These are phyloP conservation scores for Pseudocercospora vitis DNA, from an alignment of 2,329 filamentous ascomycete genomes.

Conservation along the genomic window DNA sequence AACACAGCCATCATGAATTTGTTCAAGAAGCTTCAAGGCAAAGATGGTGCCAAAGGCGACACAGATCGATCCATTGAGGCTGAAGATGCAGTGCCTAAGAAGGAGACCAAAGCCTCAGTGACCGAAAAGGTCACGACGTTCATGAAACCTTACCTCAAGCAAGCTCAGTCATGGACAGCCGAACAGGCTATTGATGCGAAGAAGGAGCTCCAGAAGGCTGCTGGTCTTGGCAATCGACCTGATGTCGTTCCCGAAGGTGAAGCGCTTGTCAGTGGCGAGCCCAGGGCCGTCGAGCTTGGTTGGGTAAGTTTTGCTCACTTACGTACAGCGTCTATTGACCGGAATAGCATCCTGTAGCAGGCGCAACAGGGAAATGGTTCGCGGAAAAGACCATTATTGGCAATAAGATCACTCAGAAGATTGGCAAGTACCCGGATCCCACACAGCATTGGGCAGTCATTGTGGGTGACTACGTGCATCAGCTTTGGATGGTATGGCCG, in stretches of 20 bases:
- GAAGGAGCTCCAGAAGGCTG: slow-evolving; percentile 15
- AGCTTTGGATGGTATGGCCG: slow-evolving; percentile 24
- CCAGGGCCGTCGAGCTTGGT: slow-evolving; percentile 16
- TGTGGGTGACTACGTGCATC: slow-evolving; percentile 24
- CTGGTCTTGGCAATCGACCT: slow-evolving; percentile 17
- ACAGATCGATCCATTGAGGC: slow-evolving; percentile 3
- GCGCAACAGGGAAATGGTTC: slow-evolving; percentile 21
- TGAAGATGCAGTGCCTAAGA: slow-evolving; percentile 5
- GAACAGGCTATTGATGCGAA: slow-evolving; percentile 20
- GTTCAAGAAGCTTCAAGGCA: slow-evolving; percentile 18
- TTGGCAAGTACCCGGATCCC: slow-evolving; percentile 25
- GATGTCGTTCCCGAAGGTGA: slow-evolving; percentile 20
- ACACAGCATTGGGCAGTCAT: slow-evolving; percentile 27
- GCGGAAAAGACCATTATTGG: slow-evolving; percentile 23
- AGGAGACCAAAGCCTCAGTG: slow-evolving; percentile 16
- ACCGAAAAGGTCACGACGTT: slow-evolving; percentile 13
- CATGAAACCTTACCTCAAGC: slow-evolving; percentile 16
- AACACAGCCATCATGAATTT: slow-evolving; percentile 15
- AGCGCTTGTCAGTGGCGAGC: slow-evolving; percentile 18
- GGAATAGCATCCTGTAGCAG: slow-evolving; percentile 19
- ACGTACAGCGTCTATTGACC: not conserved
- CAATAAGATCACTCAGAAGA: slow-evolving; percentile 17
- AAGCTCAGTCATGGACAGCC: slow-evolving; percentile 19
- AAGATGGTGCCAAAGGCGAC: slow-evolving; percentile 11
- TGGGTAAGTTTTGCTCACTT: slow-evolving; percentile 12